A percentile compares a stretch with the other conserved stretches of the same genome.
phyloP scores from a whole-genome alignment of 148 eudicot species.

The Suaeda aralocaspica region DNA sequence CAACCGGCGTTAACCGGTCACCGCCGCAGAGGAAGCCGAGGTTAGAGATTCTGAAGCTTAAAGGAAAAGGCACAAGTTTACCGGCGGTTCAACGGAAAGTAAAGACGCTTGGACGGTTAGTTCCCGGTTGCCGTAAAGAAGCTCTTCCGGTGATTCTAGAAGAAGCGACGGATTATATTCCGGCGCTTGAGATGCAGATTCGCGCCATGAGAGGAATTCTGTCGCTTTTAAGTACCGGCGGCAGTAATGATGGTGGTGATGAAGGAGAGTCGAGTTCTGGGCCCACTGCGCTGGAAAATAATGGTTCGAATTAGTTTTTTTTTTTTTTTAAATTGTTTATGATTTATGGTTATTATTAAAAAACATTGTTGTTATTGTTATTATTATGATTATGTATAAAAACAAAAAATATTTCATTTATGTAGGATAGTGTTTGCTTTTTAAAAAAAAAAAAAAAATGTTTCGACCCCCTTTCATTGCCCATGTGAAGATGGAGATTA shows the following conservation, averaged over 20 bases:
- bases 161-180: constrained; percentile 80
- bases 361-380: not conserved
- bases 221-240: constrained; percentile 33
- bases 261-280: constrained; percentile 26
- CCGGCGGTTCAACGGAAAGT: constrained; percentile 70
- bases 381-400: constrained; percentile 2
- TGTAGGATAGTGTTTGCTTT: constrained; percentile 20
- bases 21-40: constrained; percentile 36
- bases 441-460: not conserved
- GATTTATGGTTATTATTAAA: no score
- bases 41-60: constrained; percentile 42
- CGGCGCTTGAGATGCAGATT: constrained; percentile 92
- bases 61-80: constrained; percentile 43
- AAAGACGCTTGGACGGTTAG: constrained; percentile 50
- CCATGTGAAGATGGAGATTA: constrained; percentile 8
- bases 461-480: not conserved
- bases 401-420: constrained; percentile 6
- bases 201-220: constrained; percentile 67
- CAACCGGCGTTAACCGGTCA: constrained; percentile 28
- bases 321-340: not conserved
- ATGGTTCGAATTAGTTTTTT: constrained; percentile 15
- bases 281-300: constrained; percentile 12
- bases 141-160: constrained; percentile 73
- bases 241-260: constrained; percentile 13
- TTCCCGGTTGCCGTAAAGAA: constrained; percentile 87